Percentiles rank a stretch among this genome's conserved stretches.
phyloP scores from a whole-genome alignment of 768 basidiomycete genomes.

The Russula foetens region DNA sequence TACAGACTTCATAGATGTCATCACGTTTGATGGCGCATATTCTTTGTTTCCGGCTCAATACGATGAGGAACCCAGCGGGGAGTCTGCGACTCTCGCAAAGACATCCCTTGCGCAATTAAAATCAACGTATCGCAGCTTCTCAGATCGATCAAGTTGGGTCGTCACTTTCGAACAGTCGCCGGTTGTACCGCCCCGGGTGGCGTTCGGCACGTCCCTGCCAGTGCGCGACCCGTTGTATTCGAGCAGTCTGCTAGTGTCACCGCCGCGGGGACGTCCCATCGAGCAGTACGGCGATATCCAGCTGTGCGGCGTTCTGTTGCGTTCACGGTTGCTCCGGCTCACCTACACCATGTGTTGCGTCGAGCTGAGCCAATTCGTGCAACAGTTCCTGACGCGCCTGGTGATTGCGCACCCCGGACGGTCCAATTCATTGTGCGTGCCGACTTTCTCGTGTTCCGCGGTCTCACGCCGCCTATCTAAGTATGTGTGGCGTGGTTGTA shows the following conservation, averaged over 20 bases:
- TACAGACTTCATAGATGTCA: slow-evolving; percentile 7
- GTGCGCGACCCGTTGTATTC: slow-evolving; percentile 7
- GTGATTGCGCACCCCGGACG: slow-evolving; percentile 9
- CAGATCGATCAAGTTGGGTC: slow-evolving; percentile 13
- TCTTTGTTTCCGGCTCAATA: slow-evolving; percentile 8
- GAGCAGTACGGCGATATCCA: background rate
- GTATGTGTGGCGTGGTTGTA: background rate
- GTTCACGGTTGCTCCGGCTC: slow-evolving; percentile 3
- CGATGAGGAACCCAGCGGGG: background rate
- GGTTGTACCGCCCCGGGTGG: background rate
- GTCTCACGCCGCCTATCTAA: no score
- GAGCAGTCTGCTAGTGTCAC: slow-evolving; percentile 1
- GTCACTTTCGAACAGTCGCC: slow-evolving; percentile 1
- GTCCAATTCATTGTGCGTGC: slow-evolving; percentile 4
- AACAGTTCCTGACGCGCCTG: slow-evolving; percentile 5
- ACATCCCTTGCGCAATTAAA: background rate
- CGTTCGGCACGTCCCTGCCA: slow-evolving; percentile 1
- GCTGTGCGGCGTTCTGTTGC: slow-evolving; percentile 4
- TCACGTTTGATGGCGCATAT: slow-evolving; percentile 13
- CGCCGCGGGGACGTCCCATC: background rate
- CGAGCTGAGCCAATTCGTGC: slow-evolving; percentile 7
- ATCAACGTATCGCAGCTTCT: slow-evolving; percentile 3
- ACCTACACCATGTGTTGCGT: slow-evolving; percentile 5
- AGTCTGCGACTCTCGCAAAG: background rate
- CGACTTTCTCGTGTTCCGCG: background rate